Conservation (phyloP, 2,329 filamentous ascomycete species). For the Cladosporium cucumerinum region DNA sequence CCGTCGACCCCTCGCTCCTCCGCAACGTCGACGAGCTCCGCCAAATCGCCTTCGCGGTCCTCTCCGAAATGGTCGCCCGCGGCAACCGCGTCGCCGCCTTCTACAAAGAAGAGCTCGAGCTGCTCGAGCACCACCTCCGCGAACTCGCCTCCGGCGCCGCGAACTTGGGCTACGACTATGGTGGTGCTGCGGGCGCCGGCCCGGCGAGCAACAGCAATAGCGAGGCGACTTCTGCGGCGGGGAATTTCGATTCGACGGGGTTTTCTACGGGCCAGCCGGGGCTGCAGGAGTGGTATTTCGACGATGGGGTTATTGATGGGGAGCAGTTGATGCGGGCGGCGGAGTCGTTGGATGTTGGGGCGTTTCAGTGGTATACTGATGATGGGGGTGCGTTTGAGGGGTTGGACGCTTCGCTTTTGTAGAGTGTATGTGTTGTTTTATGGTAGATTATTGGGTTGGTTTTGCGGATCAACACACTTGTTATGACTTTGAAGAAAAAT, state of each 20-base stretch:
- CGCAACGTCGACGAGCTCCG: slow-evolving; percentile 19
- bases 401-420: slow-evolving; percentile 10
- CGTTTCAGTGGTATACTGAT: slow-evolving; percentile 14
- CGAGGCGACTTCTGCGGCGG: neutral
- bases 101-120: slow-evolving; percentile 22
- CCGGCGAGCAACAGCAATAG: slow-evolving; percentile 10
- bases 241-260: slow-evolving; percentile 2
- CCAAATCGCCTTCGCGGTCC: slow-evolving; percentile 18
- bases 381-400: slow-evolving; percentile 2
- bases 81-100: slow-evolving; percentile 24
- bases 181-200: neutral
- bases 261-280: neutral
- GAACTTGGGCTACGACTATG: neutral
- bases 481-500: too few relatives aligned
- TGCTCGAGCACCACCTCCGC: slow-evolving; percentile 18
- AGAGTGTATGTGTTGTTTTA: neutral
- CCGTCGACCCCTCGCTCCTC: slow-evolving; percentile 22
- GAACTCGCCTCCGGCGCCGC: slow-evolving; percentile 1
- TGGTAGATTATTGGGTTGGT: neutral
- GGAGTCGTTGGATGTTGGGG: slow-evolving; percentile 68
- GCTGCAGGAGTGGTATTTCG: slow-evolving; percentile 16
- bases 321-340: slow-evolving; percentile 62
- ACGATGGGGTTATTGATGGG: slow-evolving; percentile 11
- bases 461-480: too few relatives aligned
- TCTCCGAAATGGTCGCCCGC: slow-evolving; percentile 24